Conservation (phyloP, 768 basidiomycete genomes). For the Scleroderma citrinum region DNA sequence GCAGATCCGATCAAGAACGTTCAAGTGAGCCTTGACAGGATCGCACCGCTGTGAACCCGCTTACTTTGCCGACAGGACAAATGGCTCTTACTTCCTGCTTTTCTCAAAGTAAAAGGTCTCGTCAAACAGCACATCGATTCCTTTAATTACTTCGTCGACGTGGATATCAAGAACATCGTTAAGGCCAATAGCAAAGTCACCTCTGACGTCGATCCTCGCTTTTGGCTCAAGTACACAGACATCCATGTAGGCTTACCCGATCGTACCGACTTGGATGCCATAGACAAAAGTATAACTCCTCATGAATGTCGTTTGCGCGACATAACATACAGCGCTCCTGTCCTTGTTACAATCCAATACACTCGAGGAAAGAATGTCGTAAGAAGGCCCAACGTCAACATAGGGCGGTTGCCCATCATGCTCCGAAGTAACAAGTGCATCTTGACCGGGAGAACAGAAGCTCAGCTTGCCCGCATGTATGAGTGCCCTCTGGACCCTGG, state of each 20-base stretch:
- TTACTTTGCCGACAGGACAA: constrained; percentile 63
- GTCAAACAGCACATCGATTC: constrained; percentile 99
- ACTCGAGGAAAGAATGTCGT: constrained; percentile 89
- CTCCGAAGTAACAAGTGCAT: constrained; percentile 93
- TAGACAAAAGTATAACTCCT: constrained; percentile 83
- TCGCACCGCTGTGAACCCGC: constrained; percentile 3
- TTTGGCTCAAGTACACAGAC: constrained; percentile 95
- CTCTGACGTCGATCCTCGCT: constrained; percentile 93
- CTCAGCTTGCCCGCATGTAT: constrained; percentile 86
- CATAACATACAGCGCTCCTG: constrained; percentile 89
- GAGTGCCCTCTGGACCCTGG: constrained; percentile 99
- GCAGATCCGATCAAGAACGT: constrained; percentile 87
- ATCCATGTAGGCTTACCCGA: constrained; percentile 91
- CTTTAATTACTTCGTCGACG: constrained; percentile 97
- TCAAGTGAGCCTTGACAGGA: constrained; percentile 53
- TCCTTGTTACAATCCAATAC: constrained; percentile 92
- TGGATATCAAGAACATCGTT: constrained; percentile 95
- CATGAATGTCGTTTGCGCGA: constrained; percentile 97
- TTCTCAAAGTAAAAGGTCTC: constrained; percentile 94
- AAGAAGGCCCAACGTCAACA: constrained; percentile 72
- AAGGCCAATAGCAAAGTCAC: constrained; percentile 90
- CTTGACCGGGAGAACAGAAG: constrained; percentile 68
- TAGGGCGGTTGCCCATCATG: constrained; percentile 95
- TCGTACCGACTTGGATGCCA: constrained; percentile 74
- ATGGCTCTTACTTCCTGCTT: constrained; percentile 96